Conservation (phyloP, 1,284 basidiomycete genomes). For the Testicularia cyperi region DNA sequence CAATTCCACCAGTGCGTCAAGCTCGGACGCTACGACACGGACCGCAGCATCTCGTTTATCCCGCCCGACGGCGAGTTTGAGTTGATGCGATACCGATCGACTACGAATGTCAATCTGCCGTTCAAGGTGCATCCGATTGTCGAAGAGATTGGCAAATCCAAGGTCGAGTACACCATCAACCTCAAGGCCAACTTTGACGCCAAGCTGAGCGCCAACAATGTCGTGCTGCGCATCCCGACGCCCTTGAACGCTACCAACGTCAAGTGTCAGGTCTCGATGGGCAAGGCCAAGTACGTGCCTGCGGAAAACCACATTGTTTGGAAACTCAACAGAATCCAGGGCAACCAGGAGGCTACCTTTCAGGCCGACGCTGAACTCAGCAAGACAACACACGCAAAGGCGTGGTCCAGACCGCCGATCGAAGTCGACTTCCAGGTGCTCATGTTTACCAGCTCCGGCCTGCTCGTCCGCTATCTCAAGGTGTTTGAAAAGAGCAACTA, state of each 20-base stretch:
- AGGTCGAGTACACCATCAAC: slow-evolving; percentile 87
- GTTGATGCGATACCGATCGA: slow-evolving; percentile 94
- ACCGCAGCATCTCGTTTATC: slow-evolving; percentile 90
- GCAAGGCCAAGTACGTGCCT: slow-evolving; percentile 96
- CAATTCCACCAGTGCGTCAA: slow-evolving; percentile 98
- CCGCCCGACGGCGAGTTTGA: slow-evolving; percentile 99
- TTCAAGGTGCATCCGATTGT: slow-evolving; percentile 87
- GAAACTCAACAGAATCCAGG: slow-evolving; percentile 95
- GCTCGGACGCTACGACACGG: slow-evolving; percentile 87
- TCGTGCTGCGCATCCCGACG: slow-evolving; percentile 90
- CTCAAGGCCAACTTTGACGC: slow-evolving; percentile 85
- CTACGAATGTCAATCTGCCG: slow-evolving; percentile 91
- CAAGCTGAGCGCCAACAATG: slow-evolving; percentile 89
- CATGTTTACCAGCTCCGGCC: slow-evolving; percentile 95
- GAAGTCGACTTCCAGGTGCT: slow-evolving; percentile 96
- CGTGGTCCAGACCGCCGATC: slow-evolving; percentile 96
- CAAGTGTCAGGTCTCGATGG: slow-evolving; percentile 83
- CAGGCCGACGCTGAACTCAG: slow-evolving; percentile 78
- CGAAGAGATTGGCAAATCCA: slow-evolving; percentile 84
- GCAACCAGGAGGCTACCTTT: slow-evolving; percentile 84
- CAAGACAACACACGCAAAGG: slow-evolving; percentile 78
- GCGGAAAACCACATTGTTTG: slow-evolving; percentile 93
- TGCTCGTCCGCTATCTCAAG: slow-evolving; percentile 95
- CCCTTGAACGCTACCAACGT: slow-evolving; percentile 90
- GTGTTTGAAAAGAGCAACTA: slow-evolving; percentile 96